A percentile compares a stretch with the other conserved stretches of the same genome.
Evolutionary conservation across 371 early-diverging fungal species (phyloP).

Genomic region (Nematocida homosporus): DNA sequence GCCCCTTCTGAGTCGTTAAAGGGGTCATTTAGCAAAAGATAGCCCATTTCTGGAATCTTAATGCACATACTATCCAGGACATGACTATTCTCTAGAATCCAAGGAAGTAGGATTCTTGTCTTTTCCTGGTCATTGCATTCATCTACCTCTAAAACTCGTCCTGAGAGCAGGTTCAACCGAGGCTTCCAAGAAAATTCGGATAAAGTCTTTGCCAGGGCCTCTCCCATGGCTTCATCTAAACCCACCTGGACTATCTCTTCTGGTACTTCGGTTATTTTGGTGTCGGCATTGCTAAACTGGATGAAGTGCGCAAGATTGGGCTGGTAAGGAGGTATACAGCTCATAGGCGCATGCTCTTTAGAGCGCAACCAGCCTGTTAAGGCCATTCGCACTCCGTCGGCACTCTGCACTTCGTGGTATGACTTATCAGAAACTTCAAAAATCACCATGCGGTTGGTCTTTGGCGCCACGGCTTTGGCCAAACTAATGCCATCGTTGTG

Average conservation of each 20-base stretch:
- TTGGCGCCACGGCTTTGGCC: slow-evolving; percentile 58
- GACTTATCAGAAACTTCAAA: slow-evolving; percentile 67
- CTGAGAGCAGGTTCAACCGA: slow-evolving; percentile 33
- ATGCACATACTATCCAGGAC: slow-evolving; percentile 22
- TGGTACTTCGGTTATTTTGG: background rate
- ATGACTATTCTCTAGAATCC: background rate
- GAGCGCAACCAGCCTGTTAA: slow-evolving; percentile 67
- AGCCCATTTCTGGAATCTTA: background rate
- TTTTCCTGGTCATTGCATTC: background rate
- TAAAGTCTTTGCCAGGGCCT: background rate
- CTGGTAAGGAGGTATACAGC: slow-evolving; percentile 6
- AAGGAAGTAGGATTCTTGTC: background rate
- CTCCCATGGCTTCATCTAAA: background rate
- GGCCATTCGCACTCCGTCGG: slow-evolving; percentile 58
- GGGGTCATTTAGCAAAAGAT: slow-evolving; percentile 50
- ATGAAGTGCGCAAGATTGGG: slow-evolving; percentile 15
- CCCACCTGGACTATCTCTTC: background rate
- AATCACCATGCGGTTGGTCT: slow-evolving; percentile 63
- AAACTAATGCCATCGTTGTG: slow-evolving; percentile 56
- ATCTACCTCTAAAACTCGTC: slow-evolving; percentile 18
- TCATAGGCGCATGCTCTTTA: slow-evolving; percentile 9
- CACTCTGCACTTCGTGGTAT: slow-evolving; percentile 66
- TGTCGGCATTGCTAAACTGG: background rate
- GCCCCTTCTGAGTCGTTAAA: slow-evolving; percentile 10
- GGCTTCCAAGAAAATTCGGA: slow-evolving; percentile 18